These are phyloP conservation scores for Penicillium longicatenatum DNA, from an alignment of 495 filamentous ascomycete genomes.

Conservation along the genomic window DNA sequence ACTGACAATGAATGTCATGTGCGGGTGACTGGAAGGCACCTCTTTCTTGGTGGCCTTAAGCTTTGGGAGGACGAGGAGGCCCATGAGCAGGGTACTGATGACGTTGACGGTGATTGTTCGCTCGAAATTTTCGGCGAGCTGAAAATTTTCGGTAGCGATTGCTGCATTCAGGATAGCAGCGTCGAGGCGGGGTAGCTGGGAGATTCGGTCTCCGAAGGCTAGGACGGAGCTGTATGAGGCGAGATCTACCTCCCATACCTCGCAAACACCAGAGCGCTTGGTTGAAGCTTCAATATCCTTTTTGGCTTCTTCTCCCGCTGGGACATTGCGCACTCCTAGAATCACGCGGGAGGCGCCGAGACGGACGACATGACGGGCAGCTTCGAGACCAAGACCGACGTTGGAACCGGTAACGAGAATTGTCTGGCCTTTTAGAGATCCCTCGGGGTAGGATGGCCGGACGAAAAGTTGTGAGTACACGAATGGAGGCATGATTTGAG, in stretches of 20 bases:
- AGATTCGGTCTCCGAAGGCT: slow-evolving; percentile 42
- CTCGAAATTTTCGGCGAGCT: slow-evolving; percentile 44
- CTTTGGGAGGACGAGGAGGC: slow-evolving; percentile 45
- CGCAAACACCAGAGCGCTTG: slow-evolving; percentile 37
- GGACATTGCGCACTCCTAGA: slow-evolving; percentile 53
- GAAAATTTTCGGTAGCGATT: slow-evolving; percentile 29
- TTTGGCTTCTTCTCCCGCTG: slow-evolving; percentile 47
- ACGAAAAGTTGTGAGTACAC: slow-evolving; percentile 50
- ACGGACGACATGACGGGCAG: slow-evolving; percentile 47
- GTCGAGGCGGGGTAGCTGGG: slow-evolving; percentile 43
- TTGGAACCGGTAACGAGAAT: slow-evolving; percentile 57
- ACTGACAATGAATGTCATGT: slow-evolving; percentile 39
- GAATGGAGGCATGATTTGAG: slow-evolving; percentile 24
- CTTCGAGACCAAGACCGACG: slow-evolving; percentile 55
- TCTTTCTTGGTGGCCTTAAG: slow-evolving; percentile 34
- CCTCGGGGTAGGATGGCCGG: slow-evolving; percentile 34
- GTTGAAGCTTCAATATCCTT: slow-evolving; percentile 32
- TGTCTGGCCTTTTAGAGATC: slow-evolving; percentile 41
- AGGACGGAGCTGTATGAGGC: slow-evolving; percentile 34
- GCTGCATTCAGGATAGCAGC: slow-evolving; percentile 49
- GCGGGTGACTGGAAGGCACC: slow-evolving; percentile 22
- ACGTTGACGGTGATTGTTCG: slow-evolving; percentile 56
- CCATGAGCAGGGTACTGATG: slow-evolving; percentile 49
- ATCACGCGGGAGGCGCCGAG: slow-evolving; percentile 51
- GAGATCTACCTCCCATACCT: slow-evolving; percentile 62